Conservation (phyloP, 306 rosid genomes). For the Acacia confusa region DNA sequence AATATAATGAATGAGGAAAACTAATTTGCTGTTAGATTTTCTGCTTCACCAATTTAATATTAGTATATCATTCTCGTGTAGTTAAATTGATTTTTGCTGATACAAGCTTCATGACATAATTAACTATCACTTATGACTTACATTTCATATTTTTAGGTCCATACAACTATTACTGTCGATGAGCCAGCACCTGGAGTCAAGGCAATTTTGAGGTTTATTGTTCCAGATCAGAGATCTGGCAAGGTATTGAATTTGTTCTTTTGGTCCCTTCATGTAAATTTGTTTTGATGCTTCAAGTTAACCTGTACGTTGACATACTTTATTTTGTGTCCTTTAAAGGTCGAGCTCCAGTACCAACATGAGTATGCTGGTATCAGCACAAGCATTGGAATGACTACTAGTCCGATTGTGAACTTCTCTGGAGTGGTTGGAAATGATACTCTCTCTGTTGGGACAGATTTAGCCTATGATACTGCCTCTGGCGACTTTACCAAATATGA, state of each 20-base stretch:
- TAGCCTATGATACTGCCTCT: constrained; percentile 83
- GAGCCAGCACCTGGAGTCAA: constrained; percentile 94
- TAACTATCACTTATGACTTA: not conserved
- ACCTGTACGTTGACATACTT: not conserved
- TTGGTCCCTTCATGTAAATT: not conserved
- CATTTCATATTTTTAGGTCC: constrained; percentile 52
- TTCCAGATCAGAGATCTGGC: constrained; percentile 91
- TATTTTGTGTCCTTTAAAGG: constrained; percentile 45
- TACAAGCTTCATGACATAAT: not conserved
- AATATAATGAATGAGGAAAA: not conserved
- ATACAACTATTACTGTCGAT: constrained; percentile 79
- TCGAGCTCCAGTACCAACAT: constrained; percentile 87
- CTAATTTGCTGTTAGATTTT: not conserved
- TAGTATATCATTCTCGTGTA: not conserved
- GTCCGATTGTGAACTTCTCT: constrained; percentile 81
- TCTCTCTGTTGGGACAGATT: constrained; percentile 76
- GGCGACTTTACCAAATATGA: constrained; percentile 75
- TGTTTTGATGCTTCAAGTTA: not conserved
- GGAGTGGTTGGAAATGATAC: constrained; percentile 76
- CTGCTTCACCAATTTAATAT: not conserved
- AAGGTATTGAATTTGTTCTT: constrained; percentile 51
- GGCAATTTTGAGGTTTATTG: constrained; percentile 76
- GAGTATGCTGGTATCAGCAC: constrained; percentile 93
- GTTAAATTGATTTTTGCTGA: constrained; percentile 12
- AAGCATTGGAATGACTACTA: constrained; percentile 87